Evolutionary conservation across 805 yeast species (phyloP).

Genomic region (Candida dendrica): DNA sequence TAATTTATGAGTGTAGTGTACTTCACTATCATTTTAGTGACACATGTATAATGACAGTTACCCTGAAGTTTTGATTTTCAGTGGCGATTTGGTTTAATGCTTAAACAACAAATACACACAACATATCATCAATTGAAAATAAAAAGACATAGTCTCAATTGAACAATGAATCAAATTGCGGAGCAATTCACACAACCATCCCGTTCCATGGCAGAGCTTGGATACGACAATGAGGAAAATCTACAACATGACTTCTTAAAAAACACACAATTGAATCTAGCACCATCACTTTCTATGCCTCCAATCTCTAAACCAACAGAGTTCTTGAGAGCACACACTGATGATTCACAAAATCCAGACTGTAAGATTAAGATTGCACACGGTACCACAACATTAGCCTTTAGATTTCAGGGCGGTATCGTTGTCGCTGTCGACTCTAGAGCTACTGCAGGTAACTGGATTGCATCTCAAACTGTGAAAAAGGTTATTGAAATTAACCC

Average conservation of each 20-base stretch:
- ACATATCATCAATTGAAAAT: slow-evolving; percentile 8
- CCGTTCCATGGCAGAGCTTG: slow-evolving; percentile 7
- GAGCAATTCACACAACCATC: slow-evolving; percentile 14
- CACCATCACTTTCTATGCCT: slow-evolving; percentile 66
- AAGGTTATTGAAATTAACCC: slow-evolving; percentile 97
- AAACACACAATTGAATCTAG: slow-evolving; percentile 26
- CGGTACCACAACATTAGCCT: slow-evolving; percentile 98
- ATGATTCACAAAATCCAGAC: slow-evolving; percentile 86
- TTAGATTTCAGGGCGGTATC: slow-evolving; percentile 93
- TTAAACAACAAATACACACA: too few relatives aligned
- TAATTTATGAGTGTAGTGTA: too few relatives aligned
- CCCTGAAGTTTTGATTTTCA: too few relatives aligned
- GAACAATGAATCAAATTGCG: slow-evolving; percentile 18
- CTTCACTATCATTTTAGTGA: too few relatives aligned
- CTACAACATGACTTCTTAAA: slow-evolving; percentile 27
- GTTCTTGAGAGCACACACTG: slow-evolving; percentile 95
- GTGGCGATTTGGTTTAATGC: too few relatives aligned
- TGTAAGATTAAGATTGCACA: slow-evolving; percentile 95
- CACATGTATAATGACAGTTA: too few relatives aligned
- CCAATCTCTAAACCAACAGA: slow-evolving; percentile 86
- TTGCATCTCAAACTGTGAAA: slow-evolving; percentile 95
- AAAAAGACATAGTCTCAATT: slow-evolving; percentile 6
- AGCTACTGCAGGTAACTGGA: slow-evolving; percentile 97
- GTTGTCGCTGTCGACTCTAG: slow-evolving; percentile 96
- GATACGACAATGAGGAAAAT: slow-evolving; percentile 23